Percentiles rank a stretch among this genome's conserved stretches.
Evolutionary conservation across 345 rosid genomes (phyloP).

Genomic region (Arabidopsis thaliana): DNA sequence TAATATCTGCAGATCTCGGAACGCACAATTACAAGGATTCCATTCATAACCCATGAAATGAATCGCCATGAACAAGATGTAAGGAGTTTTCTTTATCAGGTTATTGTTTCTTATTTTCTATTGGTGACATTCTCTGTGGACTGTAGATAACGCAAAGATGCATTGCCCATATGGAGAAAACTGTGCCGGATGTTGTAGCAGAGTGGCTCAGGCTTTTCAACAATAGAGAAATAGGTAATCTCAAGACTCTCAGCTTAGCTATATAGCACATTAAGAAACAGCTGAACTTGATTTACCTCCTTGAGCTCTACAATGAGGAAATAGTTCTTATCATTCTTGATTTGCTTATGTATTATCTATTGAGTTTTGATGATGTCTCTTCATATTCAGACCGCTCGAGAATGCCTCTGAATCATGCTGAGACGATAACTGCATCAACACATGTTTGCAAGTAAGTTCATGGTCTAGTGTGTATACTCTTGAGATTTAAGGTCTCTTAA

Average conservation of each 20-base stretch:
- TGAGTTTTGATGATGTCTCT: not conserved
- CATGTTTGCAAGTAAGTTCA: conserved; percentile 80
- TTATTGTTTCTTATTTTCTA: not conserved
- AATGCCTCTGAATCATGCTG: conserved; percentile 84
- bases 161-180: conserved; percentile 63
- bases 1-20: conserved; percentile 63
- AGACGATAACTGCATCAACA: conserved; percentile 65
- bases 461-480: not conserved
- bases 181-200: conserved; percentile 67
- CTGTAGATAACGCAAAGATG: conserved; percentile 79
- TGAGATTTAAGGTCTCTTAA: not conserved
- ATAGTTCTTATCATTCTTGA: not conserved
- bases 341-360: not conserved
- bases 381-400: conserved; percentile 66
- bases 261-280: not conserved
- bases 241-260: not conserved
- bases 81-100: conserved; percentile 36
- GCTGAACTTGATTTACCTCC: conserved; percentile 3
- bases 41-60: conserved; percentile 70
- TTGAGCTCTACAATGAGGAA: conserved; percentile 4
- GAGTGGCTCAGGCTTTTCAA: conserved; percentile 70
- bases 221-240: conserved; percentile 74
- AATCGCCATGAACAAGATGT: conserved; percentile 89
- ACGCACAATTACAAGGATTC: conserved; percentile 63
- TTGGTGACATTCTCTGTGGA: conserved; percentile 30